Percentiles rank a stretch among this genome's conserved stretches.
Evolutionary conservation across 495 filamentous ascomycete species (phyloP).

Genomic region (Penicillium macrosclerotiorum): DNA sequence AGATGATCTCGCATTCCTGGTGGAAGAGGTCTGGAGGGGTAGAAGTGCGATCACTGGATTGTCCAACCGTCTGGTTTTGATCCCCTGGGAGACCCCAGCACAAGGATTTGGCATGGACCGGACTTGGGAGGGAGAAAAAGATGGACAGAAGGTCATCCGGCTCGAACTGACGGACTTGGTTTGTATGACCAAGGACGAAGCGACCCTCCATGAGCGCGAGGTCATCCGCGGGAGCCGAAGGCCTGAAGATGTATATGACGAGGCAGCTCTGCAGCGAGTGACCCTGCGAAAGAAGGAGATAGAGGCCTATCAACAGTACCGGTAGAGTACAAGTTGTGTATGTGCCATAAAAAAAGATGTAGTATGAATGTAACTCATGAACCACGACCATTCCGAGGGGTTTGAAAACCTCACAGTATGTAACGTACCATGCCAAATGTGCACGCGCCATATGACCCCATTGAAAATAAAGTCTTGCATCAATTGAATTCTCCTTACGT

Average conservation of each 20-base stretch:
- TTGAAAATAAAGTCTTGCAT: no score
- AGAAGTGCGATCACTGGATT: constrained; percentile 81
- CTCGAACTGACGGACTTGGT: constrained; percentile 72
- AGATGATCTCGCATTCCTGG: constrained; percentile 77
- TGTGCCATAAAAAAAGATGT: no score
- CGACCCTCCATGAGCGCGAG: constrained; percentile 73
- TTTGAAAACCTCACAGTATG: no score
- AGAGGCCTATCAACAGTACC: constrained; percentile 51
- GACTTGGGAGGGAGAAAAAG: constrained; percentile 40
- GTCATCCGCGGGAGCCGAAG: constrained; percentile 68
- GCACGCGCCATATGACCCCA: no score
- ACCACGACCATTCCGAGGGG: no score
- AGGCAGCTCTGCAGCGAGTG: constrained; percentile 60
- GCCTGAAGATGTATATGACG: constrained; percentile 70
- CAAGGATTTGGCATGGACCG: constrained; percentile 45
- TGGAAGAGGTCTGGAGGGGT: constrained; percentile 86
- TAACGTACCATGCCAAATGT: no score
- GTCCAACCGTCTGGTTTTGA: constrained; percentile 69
- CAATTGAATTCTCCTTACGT: no score
- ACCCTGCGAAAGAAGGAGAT: constrained; percentile 62
- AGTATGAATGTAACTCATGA: no score
- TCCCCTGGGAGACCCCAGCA: constrained; percentile 68
- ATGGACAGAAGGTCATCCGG: constrained; percentile 68
- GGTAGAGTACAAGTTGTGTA: constrained; percentile 18
- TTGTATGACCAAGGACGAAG: constrained; percentile 96